These are phyloP conservation scores for Pleurotus citrinopileatus DNA, from an alignment of 768 basidiomycete genomes.

Conservation along the genomic window DNA sequence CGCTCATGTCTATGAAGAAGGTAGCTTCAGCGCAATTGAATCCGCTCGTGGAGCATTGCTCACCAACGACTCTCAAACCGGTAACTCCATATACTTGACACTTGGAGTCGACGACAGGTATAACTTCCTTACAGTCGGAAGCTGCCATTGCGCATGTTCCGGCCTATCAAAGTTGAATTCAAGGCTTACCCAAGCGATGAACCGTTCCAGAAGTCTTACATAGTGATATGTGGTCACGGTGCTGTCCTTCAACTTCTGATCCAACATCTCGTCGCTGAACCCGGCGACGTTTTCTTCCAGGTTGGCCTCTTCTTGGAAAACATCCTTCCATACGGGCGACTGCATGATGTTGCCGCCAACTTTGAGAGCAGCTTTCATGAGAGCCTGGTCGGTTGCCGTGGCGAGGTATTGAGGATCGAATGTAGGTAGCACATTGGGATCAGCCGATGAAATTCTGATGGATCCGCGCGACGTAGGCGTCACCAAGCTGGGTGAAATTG, in stretches of 20 bases:
- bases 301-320: background rate
- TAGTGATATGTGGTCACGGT: background rate
- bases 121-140: background rate
- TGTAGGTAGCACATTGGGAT: background rate
- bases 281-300: background rate
- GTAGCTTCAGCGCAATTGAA: background rate
- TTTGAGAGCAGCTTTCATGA: conserved; percentile 2
- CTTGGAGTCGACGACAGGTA: background rate
- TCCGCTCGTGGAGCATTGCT: background rate
- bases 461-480: background rate
- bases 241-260: background rate
- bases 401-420: background rate
- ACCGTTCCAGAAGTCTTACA: background rate
- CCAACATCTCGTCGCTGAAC: conserved; percentile 1
- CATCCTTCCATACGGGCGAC: background rate
- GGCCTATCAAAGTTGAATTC: background rate
- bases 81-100: background rate
- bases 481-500: background rate
- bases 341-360: background rate
- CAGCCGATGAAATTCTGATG: background rate
- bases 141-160: conserved; percentile 1
- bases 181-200: background rate
- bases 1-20: background rate
- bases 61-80: background rate
- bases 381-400: background rate